Conservation (phyloP, 805 yeast species). For the Saccharomycopsis schoenii region DNA sequence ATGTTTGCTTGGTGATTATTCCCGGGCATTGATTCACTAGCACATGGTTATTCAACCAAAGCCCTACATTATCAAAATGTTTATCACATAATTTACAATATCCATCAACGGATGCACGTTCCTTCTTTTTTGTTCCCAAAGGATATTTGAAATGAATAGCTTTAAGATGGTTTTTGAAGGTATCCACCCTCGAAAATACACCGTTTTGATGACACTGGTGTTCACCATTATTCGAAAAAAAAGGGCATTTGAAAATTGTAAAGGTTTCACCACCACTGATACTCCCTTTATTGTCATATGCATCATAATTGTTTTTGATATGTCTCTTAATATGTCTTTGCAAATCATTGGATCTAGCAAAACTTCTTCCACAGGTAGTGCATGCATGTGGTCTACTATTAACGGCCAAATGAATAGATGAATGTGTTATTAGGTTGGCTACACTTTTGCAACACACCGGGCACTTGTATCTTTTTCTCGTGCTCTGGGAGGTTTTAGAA, state of each 20-base stretch:
- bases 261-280: not conserved
- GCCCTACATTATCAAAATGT: constrained; percentile 57
- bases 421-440: constrained; percentile 56
- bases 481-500: not conserved
- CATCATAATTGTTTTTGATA: constrained; percentile 30
- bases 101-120: constrained; percentile 62
- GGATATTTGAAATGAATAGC: constrained; percentile 89
- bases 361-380: constrained; percentile 69
- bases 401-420: constrained; percentile 70
- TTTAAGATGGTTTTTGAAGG: constrained; percentile 82
- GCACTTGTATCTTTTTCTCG: constrained; percentile 60
- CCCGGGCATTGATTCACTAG: constrained; percentile 10
- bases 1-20: not conserved
- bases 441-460: constrained; percentile 59
- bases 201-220: constrained; percentile 67
- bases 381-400: constrained; percentile 42
- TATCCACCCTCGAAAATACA: constrained; percentile 79
- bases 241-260: constrained; percentile 18
- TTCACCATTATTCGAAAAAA: not conserved
- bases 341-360: constrained; percentile 80
- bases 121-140: constrained; percentile 70
- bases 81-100: constrained; percentile 67
- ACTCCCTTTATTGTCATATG: constrained; percentile 28
- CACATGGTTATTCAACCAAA: constrained; percentile 70
- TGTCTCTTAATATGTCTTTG: constrained; percentile 79